A percentile compares a stretch with the other conserved stretches of the same genome.
These are phyloP conservation scores for Paraconiothyrium sp. DNA, from an alignment of 2,329 filamentous ascomycete genomes.

Conservation along the genomic window DNA sequence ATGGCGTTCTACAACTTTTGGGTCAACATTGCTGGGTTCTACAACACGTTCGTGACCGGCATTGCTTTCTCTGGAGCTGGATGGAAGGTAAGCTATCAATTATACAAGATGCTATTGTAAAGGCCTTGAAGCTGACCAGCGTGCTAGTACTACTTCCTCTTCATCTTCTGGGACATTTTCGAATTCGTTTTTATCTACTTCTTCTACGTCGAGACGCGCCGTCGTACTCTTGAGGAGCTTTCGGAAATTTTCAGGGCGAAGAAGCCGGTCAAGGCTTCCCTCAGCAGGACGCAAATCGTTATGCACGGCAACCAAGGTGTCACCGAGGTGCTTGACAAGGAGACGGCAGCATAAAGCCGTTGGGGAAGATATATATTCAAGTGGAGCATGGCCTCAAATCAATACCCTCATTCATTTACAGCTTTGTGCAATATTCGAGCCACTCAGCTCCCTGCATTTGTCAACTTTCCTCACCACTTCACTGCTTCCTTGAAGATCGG, in stretches of 20 bases:
- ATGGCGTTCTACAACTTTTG: conserved; percentile 60
- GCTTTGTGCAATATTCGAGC: background rate
- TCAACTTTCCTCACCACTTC: conserved; percentile 32
- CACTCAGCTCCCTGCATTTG: background rate
- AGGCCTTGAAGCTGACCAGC: conserved; percentile 15
- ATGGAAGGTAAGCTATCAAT: conserved; percentile 45
- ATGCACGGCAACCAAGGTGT: conserved; percentile 43
- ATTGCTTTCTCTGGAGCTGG: conserved; percentile 50
- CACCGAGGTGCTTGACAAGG: conserved; percentile 44
- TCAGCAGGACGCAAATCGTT: conserved; percentile 42
- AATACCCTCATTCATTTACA: background rate
- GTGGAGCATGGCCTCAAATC: background rate
- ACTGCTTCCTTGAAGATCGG: conserved; percentile 44
- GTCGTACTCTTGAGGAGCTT: conserved; percentile 58
- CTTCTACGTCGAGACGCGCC: conserved; percentile 50
- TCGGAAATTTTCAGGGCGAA: conserved; percentile 53
- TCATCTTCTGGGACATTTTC: conserved; percentile 55
- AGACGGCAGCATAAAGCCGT: conserved; percentile 19
- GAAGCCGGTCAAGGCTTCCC: conserved; percentile 51
- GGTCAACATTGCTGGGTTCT: conserved; percentile 57
- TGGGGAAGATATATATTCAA: background rate
- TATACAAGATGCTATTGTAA: background rate
- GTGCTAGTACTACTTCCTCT: conserved; percentile 51
- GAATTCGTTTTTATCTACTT: conserved; percentile 52
- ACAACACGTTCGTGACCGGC: conserved; percentile 58